Evolutionary conservation across 331 rosid genomes (phyloP).

Genomic region (Spiraea crenata): DNA sequence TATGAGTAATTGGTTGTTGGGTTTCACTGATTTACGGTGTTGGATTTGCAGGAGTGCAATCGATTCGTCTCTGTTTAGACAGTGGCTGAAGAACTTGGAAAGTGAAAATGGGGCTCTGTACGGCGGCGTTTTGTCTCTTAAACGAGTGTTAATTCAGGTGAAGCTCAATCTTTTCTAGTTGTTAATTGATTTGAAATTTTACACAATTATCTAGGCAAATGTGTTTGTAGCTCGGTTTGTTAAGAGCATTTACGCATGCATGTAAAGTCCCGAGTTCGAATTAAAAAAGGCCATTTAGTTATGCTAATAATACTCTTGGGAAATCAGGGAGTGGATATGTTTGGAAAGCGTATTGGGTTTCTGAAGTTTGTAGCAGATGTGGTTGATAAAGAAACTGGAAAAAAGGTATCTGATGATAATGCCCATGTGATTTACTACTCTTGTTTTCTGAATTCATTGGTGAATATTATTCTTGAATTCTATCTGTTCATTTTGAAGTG

Average conservation of each 20-base stretch:
- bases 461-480: constrained; percentile 2
- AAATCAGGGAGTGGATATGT: constrained; percentile 86
- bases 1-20: too few species aligned
- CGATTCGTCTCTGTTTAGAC: constrained; percentile 77
- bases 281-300: neutral
- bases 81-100: constrained; percentile 79
- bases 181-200: neutral
- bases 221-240: too few species aligned
- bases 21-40: neutral
- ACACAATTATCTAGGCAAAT: neutral
- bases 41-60: constrained; percentile 63
- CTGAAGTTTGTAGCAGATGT: constrained; percentile 85
- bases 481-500: constrained; percentile 30
- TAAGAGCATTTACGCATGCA: too few species aligned
- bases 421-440: constrained; percentile 12
- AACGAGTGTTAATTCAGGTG: constrained; percentile 82
- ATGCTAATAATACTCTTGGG: neutral
- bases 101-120: constrained; percentile 68
- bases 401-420: constrained; percentile 46
- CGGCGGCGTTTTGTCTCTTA: constrained; percentile 45
- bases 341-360: constrained; percentile 82
- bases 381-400: constrained; percentile 65
- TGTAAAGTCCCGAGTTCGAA: too few species aligned
- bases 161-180: neutral
- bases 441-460: constrained; percentile 10